These are phyloP conservation scores for Cryptococcus maquisensis DNA, from an alignment of 1,284 basidiomycete species.

Conservation along the genomic window DNA sequence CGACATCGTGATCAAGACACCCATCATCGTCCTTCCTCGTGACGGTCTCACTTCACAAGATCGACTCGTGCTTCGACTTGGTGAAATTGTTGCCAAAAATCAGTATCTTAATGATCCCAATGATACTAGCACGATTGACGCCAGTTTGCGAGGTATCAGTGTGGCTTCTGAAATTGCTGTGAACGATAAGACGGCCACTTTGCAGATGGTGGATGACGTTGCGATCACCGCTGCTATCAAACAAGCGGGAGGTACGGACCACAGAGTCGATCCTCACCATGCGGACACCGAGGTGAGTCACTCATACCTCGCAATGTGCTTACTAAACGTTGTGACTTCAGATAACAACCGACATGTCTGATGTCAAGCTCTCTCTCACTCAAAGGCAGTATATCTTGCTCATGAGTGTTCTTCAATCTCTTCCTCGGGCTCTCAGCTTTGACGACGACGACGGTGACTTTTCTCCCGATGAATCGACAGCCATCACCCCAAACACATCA, in stretches of 20 bases:
- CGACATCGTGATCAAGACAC: constrained; percentile 83
- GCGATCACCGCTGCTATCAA: constrained; percentile 67
- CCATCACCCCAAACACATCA: constrained; percentile 18
- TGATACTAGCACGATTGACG: constrained; percentile 61
- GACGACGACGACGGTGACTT: constrained; percentile 45
- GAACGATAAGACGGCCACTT: constrained; percentile 53
- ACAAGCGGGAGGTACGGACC: constrained; percentile 52
- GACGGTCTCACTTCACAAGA: constrained; percentile 64
- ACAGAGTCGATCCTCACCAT: constrained; percentile 52
- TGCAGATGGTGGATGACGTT: constrained; percentile 94
- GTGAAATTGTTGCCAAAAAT: constrained; percentile 84
- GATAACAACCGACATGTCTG: constrained; percentile 64
- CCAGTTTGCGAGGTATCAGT: constrained; percentile 80
- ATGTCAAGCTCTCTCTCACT: constrained; percentile 83
- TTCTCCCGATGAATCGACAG: constrained; percentile 17
- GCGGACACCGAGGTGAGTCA: constrained; percentile 66
- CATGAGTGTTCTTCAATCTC: constrained; percentile 65
- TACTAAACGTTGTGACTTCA: constrained; percentile 1
- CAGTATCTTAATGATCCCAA: constrained; percentile 59
- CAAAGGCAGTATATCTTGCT: constrained; percentile 83
- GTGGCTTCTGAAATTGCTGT: constrained; percentile 66
- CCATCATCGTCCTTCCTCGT: constrained; percentile 85
- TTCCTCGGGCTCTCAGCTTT: constrained; percentile 62
- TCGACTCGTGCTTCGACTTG: constrained; percentile 74
- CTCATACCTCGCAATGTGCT: not conserved